phyloP scores from a whole-genome alignment of 805 yeast genomes.

The Wickerhamomyces silvicola region DNA sequence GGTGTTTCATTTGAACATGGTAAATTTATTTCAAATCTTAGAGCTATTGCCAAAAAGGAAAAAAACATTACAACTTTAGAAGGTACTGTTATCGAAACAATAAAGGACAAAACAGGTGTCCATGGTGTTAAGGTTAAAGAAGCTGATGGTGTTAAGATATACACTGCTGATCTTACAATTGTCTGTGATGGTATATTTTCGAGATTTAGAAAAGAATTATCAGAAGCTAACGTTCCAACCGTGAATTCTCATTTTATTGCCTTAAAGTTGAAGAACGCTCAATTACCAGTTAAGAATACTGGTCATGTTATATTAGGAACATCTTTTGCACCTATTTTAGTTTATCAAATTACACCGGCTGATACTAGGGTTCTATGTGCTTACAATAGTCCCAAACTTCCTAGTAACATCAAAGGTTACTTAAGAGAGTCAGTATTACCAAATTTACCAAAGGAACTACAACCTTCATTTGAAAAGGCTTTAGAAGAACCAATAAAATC shows the following conservation, averaged over 20 bases:
- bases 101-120: constrained; percentile 54
- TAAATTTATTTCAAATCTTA: constrained; percentile 68
- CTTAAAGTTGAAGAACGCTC: constrained; percentile 64
- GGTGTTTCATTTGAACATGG: constrained; percentile 96
- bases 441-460: constrained; percentile 54
- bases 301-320: constrained; percentile 87
- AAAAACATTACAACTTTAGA: constrained; percentile 72
- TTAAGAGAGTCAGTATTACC: constrained; percentile 57
- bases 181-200: constrained; percentile 94
- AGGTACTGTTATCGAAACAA: constrained; percentile 71
- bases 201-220: constrained; percentile 73
- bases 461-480: constrained; percentile 67
- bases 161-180: constrained; percentile 59
- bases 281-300: constrained; percentile 64
- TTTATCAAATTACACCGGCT: constrained; percentile 76
- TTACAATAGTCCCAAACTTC: constrained; percentile 65
- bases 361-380: constrained; percentile 91
- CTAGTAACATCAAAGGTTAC: constrained; percentile 61
- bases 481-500: constrained; percentile 57
- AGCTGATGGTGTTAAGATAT: constrained; percentile 35
- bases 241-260: constrained; percentile 87
- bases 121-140: constrained; percentile 66
- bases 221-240: constrained; percentile 52
- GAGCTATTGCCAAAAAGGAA: constrained; percentile 62
- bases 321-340: constrained; percentile 77